phyloP scores from a whole-genome alignment of 257 asterid genomes.

The Hygrophila difformis region DNA sequence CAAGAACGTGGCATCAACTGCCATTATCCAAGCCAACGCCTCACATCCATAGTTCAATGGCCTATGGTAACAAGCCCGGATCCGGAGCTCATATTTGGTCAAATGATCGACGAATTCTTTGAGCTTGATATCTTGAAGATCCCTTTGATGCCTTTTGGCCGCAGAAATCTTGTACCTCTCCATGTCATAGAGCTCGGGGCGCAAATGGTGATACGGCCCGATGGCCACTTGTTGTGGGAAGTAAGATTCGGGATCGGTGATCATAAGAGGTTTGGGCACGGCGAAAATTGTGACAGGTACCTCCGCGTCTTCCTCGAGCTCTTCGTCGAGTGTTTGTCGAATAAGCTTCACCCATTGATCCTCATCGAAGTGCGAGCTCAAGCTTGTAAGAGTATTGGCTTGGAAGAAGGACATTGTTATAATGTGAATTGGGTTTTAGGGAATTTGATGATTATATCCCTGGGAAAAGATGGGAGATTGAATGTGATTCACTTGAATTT shows the following conservation, averaged over 20 bases:
- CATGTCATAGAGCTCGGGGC: conserved; percentile 43
- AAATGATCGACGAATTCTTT: conserved; percentile 25
- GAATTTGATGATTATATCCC: too few species aligned
- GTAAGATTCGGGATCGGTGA: conserved; percentile 28
- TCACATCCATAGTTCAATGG: conserved; percentile 27
- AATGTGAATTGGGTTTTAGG: too few species aligned
- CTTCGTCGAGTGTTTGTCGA: conserved; percentile 40
- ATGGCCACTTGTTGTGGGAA: conserved; percentile 45
- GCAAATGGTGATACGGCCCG: conserved; percentile 58
- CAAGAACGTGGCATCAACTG: conserved; percentile 45
- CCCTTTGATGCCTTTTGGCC: conserved; percentile 33
- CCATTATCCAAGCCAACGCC: conserved; percentile 64
- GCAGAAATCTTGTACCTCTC: conserved; percentile 52
- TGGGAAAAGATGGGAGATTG: too few species aligned
- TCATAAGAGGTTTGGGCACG: conserved; percentile 39
- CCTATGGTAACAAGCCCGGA: conserved; percentile 44
- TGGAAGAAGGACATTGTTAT: conserved; percentile 27
- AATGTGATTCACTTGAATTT: too few species aligned
- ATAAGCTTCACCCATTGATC: conserved; percentile 41
- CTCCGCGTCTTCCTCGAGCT: conserved; percentile 37
- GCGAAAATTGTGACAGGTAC: conserved; percentile 38
- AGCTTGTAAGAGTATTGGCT: conserved; percentile 17
- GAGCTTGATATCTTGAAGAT: conserved; percentile 22
- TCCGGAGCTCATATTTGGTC: conserved; percentile 20
- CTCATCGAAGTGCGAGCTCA: conserved; percentile 32